Conservation (phyloP, 345 rosid species). For the Populus simonii region DNA sequence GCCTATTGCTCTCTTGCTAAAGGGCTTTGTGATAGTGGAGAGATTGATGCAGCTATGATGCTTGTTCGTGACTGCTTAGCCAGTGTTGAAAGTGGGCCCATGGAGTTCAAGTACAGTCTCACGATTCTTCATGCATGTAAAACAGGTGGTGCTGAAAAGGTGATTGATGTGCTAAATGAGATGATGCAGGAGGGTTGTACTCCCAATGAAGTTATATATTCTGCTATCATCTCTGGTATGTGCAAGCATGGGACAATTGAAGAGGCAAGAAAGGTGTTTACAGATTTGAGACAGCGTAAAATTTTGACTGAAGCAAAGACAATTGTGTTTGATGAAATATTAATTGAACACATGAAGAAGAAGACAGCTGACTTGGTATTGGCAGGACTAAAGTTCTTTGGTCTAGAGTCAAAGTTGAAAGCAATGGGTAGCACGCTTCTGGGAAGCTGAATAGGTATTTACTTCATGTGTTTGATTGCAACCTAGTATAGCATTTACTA, state of each 20-base stretch:
- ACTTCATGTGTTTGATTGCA: too few species aligned
- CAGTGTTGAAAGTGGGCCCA: conserved; percentile 61
- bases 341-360: conserved; percentile 74
- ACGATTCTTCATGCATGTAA: conserved; percentile 56
- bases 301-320: conserved; percentile 60
- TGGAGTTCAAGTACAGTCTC: conserved; percentile 73
- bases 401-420: conserved; percentile 82
- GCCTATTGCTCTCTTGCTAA: conserved; percentile 65
- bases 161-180: conserved; percentile 68
- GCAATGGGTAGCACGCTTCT: conserved; percentile 62
- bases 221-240: conserved; percentile 72
- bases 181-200: conserved; percentile 62
- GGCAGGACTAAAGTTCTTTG: conserved; percentile 75
- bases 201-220: conserved; percentile 54
- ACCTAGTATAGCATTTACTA: background rate
- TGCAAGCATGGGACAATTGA: conserved; percentile 70
- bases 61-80: conserved; percentile 82
- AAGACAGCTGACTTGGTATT: conserved; percentile 76
- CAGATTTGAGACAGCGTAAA: conserved; percentile 47
- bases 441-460: conserved; percentile 20
- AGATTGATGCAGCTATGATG: conserved; percentile 77
- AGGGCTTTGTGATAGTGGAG: conserved; percentile 76
- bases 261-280: conserved; percentile 69
- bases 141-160: conserved; percentile 49
- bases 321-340: conserved; percentile 72